phyloP scores from a whole-genome alignment of 192 early-diverging fungal genomes.

The Coemansia sp. region DNA sequence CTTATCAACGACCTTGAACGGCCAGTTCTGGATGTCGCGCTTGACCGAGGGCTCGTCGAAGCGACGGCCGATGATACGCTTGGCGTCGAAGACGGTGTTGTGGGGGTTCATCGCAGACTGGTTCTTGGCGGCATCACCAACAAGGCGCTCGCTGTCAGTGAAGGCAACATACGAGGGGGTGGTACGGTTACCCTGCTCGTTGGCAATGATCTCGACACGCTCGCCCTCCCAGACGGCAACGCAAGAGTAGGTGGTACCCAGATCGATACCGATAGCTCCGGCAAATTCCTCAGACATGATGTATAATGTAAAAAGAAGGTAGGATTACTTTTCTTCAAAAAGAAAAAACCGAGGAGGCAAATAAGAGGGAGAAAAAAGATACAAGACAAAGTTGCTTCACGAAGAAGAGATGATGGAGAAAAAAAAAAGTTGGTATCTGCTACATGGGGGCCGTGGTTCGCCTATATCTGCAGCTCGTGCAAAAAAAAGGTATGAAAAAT shows the following conservation, averaged over 20 bases:
- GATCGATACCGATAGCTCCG: slow-evolving; percentile 91
- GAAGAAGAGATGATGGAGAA: background rate
- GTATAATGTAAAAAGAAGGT: background rate
- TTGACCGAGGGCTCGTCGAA: slow-evolving; percentile 82
- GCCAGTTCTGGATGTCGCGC: slow-evolving; percentile 79
- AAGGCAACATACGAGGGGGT: slow-evolving; percentile 87
- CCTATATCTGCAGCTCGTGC: background rate
- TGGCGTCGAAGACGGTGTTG: slow-evolving; percentile 89
- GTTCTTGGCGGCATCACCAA: slow-evolving; percentile 90
- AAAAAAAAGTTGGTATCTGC: background rate
- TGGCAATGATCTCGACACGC: slow-evolving; percentile 74
- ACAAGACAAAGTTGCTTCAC: slow-evolving; percentile 2
- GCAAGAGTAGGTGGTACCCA: slow-evolving; percentile 97
- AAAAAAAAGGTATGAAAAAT: slow-evolving; percentile 10
- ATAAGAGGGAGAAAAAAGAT: background rate
- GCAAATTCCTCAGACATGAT: slow-evolving; percentile 44
- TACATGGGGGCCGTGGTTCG: slow-evolving; percentile 6
- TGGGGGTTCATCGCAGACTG: slow-evolving; percentile 87
- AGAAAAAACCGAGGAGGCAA: slow-evolving; percentile 6
- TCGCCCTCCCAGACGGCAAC: slow-evolving; percentile 69
- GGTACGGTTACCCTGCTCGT: slow-evolving; percentile 88
- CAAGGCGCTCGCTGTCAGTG: slow-evolving; percentile 73
- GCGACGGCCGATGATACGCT: slow-evolving; percentile 86
- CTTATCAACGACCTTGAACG: slow-evolving; percentile 74
- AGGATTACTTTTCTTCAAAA: background rate